Conservation (phyloP, 371 early-diverging fungal species). For the Rhizomucor miehei region DNA sequence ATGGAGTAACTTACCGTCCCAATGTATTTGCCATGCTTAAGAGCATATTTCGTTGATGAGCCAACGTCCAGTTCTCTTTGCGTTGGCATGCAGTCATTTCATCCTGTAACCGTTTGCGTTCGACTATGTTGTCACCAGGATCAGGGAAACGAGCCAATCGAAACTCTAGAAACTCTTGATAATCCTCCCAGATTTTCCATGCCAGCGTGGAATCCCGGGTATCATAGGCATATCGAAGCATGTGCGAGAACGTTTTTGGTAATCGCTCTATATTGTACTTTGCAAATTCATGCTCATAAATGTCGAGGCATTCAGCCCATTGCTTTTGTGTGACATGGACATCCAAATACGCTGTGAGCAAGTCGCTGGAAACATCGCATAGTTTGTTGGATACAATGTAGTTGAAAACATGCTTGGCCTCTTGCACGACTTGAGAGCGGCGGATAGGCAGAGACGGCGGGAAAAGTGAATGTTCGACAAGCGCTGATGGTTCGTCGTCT, state of each 20-base stretch:
- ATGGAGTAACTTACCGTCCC: conserved; percentile 25
- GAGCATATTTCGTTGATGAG: conserved; percentile 28
- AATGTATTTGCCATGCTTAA: conserved; percentile 43
- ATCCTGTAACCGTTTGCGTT: conserved; percentile 18
- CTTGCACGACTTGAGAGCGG: conserved; percentile 35
- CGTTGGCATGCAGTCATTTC: conserved; percentile 11
- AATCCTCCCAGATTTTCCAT: conserved; percentile 56
- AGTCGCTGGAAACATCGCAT: conserved; percentile 26
- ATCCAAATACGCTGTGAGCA: conserved; percentile 61
- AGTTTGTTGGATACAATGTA: conserved; percentile 23
- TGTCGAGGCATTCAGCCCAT: conserved; percentile 33
- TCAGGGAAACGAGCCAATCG: conserved; percentile 17
- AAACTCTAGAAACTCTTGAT: conserved; percentile 44
- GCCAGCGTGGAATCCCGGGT: conserved; percentile 42
- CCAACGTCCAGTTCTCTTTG: conserved; percentile 37
- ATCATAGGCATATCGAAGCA: conserved; percentile 50
- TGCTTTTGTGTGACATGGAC: conserved; percentile 59
- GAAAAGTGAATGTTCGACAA: conserved; percentile 27
- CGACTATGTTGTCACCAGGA: background rate
- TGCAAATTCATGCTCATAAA: conserved; percentile 47
- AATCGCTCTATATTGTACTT: conserved; percentile 41
- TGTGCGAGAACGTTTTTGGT: conserved; percentile 55
- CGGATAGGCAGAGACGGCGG: conserved; percentile 30
- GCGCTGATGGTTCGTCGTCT: conserved; percentile 8
- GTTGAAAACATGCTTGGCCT: conserved; percentile 39